Evolutionary conservation across 805 yeast genomes (phyloP).

Genomic region (Candida dendrica): DNA sequence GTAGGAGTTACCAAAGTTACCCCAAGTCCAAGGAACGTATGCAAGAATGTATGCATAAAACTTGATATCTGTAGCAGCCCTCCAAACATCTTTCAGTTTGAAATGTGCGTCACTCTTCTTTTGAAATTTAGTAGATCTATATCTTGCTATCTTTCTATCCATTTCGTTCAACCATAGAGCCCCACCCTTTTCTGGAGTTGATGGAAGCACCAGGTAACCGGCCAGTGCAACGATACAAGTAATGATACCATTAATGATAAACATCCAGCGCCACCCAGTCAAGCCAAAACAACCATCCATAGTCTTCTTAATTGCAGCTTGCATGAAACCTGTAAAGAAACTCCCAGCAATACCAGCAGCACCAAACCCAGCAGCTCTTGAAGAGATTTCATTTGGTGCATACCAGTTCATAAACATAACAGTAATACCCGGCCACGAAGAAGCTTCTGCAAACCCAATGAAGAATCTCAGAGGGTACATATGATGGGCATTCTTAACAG

Average conservation of each 20-base stretch:
- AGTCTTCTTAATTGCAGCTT: conserved; percentile 34
- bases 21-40: conserved; percentile 3
- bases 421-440: conserved; percentile 53
- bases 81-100: conserved; percentile 1
- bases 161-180: conserved; percentile 46
- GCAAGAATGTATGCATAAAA: conserved; percentile 2
- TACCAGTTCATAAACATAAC: conserved; percentile 55
- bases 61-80: conserved; percentile 1
- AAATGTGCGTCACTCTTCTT: conserved; percentile 3
- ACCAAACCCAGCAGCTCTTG: conserved; percentile 59
- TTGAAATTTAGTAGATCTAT: conserved; percentile 2
- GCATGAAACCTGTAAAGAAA: conserved; percentile 48
- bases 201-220: conserved; percentile 52
- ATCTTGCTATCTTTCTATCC: conserved; percentile 43
- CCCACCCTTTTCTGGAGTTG: conserved; percentile 52
- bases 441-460: conserved; percentile 61
- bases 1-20: conserved; percentile 1
- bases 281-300: conserved; percentile 36
- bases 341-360: conserved; percentile 42
- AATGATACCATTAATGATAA: conserved; percentile 54
- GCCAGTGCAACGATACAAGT: conserved; percentile 49
- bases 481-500: conserved; percentile 30
- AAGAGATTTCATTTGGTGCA: conserved; percentile 47
- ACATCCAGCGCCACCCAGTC: conserved; percentile 61
- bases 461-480: conserved; percentile 57